Conservation (phyloP, 2,329 filamentous ascomycete species). For the Aspergillus alliaceus region DNA sequence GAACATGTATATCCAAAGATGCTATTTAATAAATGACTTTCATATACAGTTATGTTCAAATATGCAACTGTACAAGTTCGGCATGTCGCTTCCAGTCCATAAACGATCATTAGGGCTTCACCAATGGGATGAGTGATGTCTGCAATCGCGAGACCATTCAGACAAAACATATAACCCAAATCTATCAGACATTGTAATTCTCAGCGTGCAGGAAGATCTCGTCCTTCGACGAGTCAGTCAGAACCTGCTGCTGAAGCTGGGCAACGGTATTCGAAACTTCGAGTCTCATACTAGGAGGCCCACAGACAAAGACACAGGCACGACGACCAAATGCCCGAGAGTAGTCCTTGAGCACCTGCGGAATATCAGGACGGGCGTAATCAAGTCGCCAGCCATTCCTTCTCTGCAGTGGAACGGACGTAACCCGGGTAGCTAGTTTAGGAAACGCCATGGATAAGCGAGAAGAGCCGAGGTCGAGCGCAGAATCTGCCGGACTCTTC, state of each 20-base stretch:
- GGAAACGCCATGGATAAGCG: slow-evolving; percentile 83
- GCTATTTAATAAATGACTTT: slow-evolving; percentile 6
- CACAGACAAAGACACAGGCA: slow-evolving; percentile 90
- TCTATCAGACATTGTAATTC: slow-evolving; percentile 77
- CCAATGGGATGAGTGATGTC: neutral
- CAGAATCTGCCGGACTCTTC: slow-evolving; percentile 9
- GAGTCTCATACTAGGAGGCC: slow-evolving; percentile 80
- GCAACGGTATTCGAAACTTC: slow-evolving; percentile 87
- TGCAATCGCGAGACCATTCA: neutral
- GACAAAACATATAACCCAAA: neutral
- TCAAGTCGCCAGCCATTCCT: slow-evolving; percentile 84
- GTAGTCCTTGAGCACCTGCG: slow-evolving; percentile 81
- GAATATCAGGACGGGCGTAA: slow-evolving; percentile 85
- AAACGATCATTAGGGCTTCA: slow-evolving; percentile 2
- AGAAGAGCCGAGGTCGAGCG: slow-evolving; percentile 79
- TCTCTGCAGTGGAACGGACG: slow-evolving; percentile 63
- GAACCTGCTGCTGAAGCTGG: slow-evolving; percentile 76
- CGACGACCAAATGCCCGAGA: slow-evolving; percentile 77
- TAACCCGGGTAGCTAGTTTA: slow-evolving; percentile 86
- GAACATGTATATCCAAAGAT: neutral
- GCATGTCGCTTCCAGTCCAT: neutral
- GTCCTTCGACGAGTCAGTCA: slow-evolving; percentile 73
- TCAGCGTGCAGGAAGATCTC: slow-evolving; percentile 94
- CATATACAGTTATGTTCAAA: slow-evolving; percentile 2
- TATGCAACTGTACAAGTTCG: slow-evolving; percentile 1